Evolutionary conservation across 2,329 filamentous ascomycete genomes (phyloP), one percentile per base, ranked within the genome.

Genomic region (Aspergillus sp.): DNA sequence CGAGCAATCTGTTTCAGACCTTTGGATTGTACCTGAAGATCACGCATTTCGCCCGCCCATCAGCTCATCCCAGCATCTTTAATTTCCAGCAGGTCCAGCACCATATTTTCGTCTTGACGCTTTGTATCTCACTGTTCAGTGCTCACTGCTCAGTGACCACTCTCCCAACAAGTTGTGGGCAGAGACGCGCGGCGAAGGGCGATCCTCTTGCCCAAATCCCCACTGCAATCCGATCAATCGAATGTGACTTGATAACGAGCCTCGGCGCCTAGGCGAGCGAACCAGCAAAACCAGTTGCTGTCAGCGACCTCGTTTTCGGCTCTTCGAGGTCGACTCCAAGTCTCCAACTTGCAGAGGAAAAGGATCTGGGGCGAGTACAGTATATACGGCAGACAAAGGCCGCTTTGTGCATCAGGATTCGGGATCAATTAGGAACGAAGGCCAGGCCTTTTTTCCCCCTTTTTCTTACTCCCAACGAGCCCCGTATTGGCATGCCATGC

Each of bases 171-270:
- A 37, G 46, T 7, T 6, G n/a, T 21, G 23, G 19, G 37, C 31
- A 44, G 23, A 52, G 49, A 64, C 62, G 58, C 59, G 62, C 61
- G 57, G 61, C 61, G 55, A 56, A 55, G 55, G 62, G 49, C 58
- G 62, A 65, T 64, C 63, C 23, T 63, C 58, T 33, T 47, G 43
- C 37, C n/a, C 44, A 27, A 46, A 39, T 55, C 52, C 41, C 55
- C 60, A 56, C 57, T 21, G 23, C 33, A 21, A 7, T 47, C 27
- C 51, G 51, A 53, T 53, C 51, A 37, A 33, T 53, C 51, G 50
- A 23, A 35, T 44, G 40, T 41, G 11, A 40, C 41, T 45, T 47
- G 52, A 46, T 31, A 31, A 31, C 27, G 14, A 27, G 23, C 25
- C 51, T 45, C 25, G 52, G 51, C 40, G 40, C 41, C 52, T 27